Evolutionary conservation across 2,329 filamentous ascomycete genomes (phyloP).

Genomic region (Pezicula radicicola): DNA sequence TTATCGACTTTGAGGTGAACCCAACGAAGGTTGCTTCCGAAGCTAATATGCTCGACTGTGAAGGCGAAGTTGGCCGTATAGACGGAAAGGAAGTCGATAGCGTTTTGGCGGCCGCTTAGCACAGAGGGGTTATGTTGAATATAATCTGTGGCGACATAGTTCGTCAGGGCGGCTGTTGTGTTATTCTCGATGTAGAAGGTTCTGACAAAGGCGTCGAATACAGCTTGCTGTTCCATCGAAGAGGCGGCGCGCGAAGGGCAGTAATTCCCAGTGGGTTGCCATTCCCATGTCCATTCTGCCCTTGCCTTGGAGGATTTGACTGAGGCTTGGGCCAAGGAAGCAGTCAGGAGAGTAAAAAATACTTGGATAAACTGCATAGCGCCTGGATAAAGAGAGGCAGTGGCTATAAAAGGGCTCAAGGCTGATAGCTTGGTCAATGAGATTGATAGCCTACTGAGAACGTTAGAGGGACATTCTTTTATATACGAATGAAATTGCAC

Average conservation of each 20-base stretch:
- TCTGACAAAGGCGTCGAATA: conserved; percentile 15
- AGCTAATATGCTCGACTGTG: conserved; percentile 2
- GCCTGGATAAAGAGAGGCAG: too few relatives aligned
- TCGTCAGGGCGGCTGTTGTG: conserved; percentile 9
- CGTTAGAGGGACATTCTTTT: too few relatives aligned
- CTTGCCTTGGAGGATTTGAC: too few relatives aligned
- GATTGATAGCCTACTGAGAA: too few relatives aligned
- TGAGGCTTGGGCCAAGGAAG: too few relatives aligned
- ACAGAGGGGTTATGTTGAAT: conserved; percentile 18
- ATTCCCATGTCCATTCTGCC: too few relatives aligned
- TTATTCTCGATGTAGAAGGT: conserved; percentile 14
- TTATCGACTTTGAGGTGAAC: conserved; percentile 9
- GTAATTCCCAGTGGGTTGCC: too few relatives aligned
- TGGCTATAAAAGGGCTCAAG: too few relatives aligned
- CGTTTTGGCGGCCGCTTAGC: conserved; percentile 8
- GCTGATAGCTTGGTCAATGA: too few relatives aligned
- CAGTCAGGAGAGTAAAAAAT: too few relatives aligned
- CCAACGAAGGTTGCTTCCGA: conserved; percentile 12
- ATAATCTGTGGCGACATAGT: conserved; percentile 12
- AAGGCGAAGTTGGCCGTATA: conserved; percentile 3
- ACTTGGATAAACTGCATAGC: too few relatives aligned
- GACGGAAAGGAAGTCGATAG: conserved; percentile 5
- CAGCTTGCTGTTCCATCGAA: conserved; percentile 6
- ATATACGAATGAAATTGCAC: too few relatives aligned
- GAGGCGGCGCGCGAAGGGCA: conserved; percentile 11